Base-by-base conservation (phyloP, 2,329 filamentous ascomycete species). In the Sclerotinia trifoliorum region DNA sequence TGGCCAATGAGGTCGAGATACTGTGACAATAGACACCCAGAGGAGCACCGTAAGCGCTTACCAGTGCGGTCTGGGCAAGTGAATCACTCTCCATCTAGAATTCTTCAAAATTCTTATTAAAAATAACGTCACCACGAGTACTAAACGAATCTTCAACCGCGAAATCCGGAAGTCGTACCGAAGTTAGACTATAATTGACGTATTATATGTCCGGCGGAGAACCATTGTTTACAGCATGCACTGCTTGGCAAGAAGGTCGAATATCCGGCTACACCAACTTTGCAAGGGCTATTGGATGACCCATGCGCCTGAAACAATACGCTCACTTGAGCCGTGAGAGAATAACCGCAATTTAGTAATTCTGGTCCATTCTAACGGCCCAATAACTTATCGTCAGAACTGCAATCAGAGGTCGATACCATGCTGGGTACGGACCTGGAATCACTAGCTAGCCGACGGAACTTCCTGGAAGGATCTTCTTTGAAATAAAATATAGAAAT, bases 101-200 rank as follows among this genome's bases (percentile, higher is more conserved):
- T 13, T 7, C 0, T 46, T 21, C 8, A 5, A 2, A 13, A 5
- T 42, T 60, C 10, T 17, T 60, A 4, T 32, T 1, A 11, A 8
- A 5, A 4, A 15, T 11, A 1, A 7, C 10, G 5, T 15, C 17
- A 46, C 2, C 8, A 46, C 35, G 29, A 13, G 29, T 0, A 11
- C n/a, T 15, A 4, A 1, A 2, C 13, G 2, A 56, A 0, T n/a
- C 3, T 0, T 2, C 1, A 13, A n/a, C 39, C 13, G 5, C 8
- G 29, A 0, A 8, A n/a, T 1, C 13, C 0, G n/a, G n/a, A 21
- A 39, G 2, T 1, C 4, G 13, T 56, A 3, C 21, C 5, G 0
- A 8, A 11, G 5, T 3, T 15, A 13, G 10, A 8, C 0, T 21
- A 15, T 6, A n/a, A 2, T n/a, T 7, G 2, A 3, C n/a, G 15